Evolutionary conservation across 2,329 filamentous ascomycete genomes (phyloP), one percentile per base, ranked within the genome.

Genomic region (Lachnum nothofagi): DNA sequence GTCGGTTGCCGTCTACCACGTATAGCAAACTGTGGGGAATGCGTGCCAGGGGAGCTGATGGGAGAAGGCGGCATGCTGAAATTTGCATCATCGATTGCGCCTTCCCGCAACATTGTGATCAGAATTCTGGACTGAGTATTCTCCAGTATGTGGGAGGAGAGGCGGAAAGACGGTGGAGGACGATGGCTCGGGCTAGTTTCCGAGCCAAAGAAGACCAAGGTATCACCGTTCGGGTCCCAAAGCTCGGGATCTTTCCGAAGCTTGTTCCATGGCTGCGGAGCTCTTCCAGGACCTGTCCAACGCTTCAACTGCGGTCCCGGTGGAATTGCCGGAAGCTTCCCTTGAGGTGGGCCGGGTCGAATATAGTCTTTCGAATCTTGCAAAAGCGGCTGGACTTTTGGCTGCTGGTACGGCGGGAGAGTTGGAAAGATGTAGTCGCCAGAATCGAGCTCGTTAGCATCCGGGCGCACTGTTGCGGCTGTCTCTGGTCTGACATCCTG

Each of bases 201-300:
- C 20, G 72, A 69, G 0, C 74, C 71, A 5, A 82, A 71, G 59
- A 74, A 82, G 1, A 83, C 70, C 8, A 82, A 65, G 12, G 80
- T 79, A 51, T 83, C 79, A 19, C 79, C 79, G 48, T 79, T 77
- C 0, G 74, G 73, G 56, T 82, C 77, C 79, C 79, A 83, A 2
- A 82, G 64, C 55, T 82, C 79, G 1, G 77, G 76, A 42, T 82
- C 79, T 59, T 80, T 79, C 8, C 75, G 70, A 2, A 80, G 66
- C 59, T 79, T 79, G 56, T 78, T 79, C 77, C 77, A 80, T 24
- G 71, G 67, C 43, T 75, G 71, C 0, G 73, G 69, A 0, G 73
- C 70, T 12, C 72, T 65, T 1, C 76, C 76, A 3, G 65, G 68
- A 0, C 77, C 77, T 10, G 74, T 66, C 77, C 77, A 81, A 10